Conservation (phyloP, 441 rosid genomes). For the Mallotus japonicus region DNA sequence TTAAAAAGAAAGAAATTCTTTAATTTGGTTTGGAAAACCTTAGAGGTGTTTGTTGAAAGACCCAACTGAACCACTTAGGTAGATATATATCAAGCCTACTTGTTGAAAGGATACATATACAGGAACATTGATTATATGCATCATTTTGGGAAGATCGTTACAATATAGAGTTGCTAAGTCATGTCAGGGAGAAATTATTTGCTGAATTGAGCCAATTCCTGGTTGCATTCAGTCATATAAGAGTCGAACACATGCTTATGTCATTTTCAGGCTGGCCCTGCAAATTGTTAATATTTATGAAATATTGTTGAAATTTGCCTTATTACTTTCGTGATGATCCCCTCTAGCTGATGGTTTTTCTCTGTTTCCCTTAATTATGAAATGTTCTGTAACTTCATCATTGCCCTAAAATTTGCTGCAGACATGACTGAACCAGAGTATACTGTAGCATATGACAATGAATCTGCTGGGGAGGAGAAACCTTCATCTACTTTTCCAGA, state of each 20-base stretch:
- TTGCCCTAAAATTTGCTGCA: constrained; percentile 26
- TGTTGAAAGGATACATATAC: background rate
- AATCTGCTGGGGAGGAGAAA: constrained; percentile 71
- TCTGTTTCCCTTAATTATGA: background rate
- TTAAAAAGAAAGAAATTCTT: background rate
- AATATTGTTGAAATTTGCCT: background rate
- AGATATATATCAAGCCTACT: background rate
- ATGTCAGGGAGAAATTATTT: too few species aligned
- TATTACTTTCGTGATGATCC: background rate
- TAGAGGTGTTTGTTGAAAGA: constrained; percentile 24
- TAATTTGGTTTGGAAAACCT: background rate
- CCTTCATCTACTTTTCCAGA: constrained; percentile 59
- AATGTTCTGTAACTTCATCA: background rate
- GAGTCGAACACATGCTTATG: background rate
- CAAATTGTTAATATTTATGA: background rate
- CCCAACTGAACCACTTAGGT: background rate
- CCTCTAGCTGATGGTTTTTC: background rate
- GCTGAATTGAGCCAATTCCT: too few species aligned
- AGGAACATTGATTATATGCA: background rate
- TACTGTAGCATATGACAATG: constrained; percentile 81
- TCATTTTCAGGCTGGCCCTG: background rate
- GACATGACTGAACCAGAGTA: constrained; percentile 75
- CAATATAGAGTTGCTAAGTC: too few species aligned
- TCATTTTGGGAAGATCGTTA: too few species aligned
- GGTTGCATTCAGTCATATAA: background rate